Conservation (phyloP, 2,329 filamentous ascomycete species). For the Epichloe glyceriae region DNA sequence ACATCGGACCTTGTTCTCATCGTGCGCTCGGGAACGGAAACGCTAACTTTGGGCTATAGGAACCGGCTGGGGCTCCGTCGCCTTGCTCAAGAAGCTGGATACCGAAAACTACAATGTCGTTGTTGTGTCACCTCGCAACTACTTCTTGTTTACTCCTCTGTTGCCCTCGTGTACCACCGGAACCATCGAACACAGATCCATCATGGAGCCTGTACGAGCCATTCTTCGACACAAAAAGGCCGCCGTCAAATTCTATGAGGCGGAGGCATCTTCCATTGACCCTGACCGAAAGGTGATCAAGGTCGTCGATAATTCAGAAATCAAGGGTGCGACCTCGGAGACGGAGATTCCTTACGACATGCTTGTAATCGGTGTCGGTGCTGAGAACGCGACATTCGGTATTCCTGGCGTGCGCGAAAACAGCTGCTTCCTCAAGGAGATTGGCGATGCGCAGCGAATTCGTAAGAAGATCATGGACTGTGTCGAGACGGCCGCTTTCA, state of each 20-base stretch:
- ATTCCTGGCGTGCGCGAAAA: constrained; percentile 92
- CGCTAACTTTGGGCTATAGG: constrained; percentile 37
- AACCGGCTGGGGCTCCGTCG: constrained; percentile 91
- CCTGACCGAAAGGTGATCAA: constrained; percentile 77
- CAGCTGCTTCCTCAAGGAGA: constrained; percentile 98
- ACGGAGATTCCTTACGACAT: constrained; percentile 96
- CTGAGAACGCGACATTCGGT: constrained; percentile 96
- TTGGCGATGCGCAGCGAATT: constrained; percentile 87
- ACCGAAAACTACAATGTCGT: constrained; percentile 98
- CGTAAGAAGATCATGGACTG: constrained; percentile 99
- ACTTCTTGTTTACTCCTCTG: constrained; percentile 98
- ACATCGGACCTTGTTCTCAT: background rate
- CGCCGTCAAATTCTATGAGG: constrained; percentile 92
- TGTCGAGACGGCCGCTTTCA: constrained; percentile 96
- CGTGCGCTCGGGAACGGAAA: background rate
- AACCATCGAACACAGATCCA: constrained; percentile 95
- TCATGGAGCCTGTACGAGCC: constrained; percentile 97
- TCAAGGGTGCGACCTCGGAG: constrained; percentile 69
- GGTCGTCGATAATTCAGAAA: constrained; percentile 84
- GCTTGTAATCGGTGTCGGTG: constrained; percentile 92
- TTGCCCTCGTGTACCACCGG: constrained; percentile 96
- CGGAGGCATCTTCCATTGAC: constrained; percentile 91
- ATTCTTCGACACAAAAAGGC: constrained; percentile 93
- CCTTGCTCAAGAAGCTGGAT: constrained; percentile 94
- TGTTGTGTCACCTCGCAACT: constrained; percentile 95